Evolutionary conservation across 202 grass and related monocot species (phyloP), one percentile per base, ranked within the genome.

Genomic region (Zizania palustris): DNA sequence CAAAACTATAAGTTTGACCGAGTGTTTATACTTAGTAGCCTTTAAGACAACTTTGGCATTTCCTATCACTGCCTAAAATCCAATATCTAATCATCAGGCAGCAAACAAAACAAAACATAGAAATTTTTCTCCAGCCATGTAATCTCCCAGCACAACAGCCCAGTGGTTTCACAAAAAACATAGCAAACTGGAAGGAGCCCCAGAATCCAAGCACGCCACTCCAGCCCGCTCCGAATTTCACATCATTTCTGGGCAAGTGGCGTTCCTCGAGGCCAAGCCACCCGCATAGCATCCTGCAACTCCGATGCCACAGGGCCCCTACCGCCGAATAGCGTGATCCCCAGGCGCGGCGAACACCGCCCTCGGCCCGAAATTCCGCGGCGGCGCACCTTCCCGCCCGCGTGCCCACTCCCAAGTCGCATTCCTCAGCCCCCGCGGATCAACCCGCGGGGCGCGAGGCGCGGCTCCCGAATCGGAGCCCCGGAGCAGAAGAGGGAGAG

Each of bases 351-450:
- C 12, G 19, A n/a, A 16, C 41, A 4, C 59, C 36, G 65, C 41
- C 48, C 48, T 21, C 5, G 56, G 18, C 21, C 5, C 16, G 11
- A 22, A 88, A 88, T 76, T 88, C 71, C 45, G 61, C 59, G 12
- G 65, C 57, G 40, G 49, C 33, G 63, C 14, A 45, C 6, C 63
- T 11, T 11, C 71, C 53, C 11, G 13, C 8, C 3, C 40, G 45
- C 37, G 41, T 60, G 22, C 56, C 34, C 5, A 43, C 61, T 60
- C 14, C 14, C 71, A 42, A n/a, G 45, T 4, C 6, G 65, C 87
- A 89, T 89, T 89, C 34, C 66, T 12, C 33, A 28, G 18, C 53
- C 7, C 15, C 60, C 11, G 61, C 35, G 40, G 77, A 89, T 85
- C 72, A 89, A 85, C 39, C 43, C 50, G 40, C 19, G 76, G 42